phyloP scores from a whole-genome alignment of 805 yeast genomes.

The Monosporozyma solicola region DNA sequence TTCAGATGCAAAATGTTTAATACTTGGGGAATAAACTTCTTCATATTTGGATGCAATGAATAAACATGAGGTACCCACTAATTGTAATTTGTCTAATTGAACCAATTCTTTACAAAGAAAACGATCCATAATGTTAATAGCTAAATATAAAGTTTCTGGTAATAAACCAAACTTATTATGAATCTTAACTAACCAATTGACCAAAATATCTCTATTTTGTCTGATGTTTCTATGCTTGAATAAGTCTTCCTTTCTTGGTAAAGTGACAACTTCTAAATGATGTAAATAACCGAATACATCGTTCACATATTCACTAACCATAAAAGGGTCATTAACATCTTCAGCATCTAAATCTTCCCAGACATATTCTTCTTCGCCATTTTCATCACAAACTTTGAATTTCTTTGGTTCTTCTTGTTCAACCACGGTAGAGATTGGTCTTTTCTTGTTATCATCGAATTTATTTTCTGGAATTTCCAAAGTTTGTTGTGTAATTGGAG shows the following conservation, averaged over 20 bases:
- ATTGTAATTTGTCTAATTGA: slow-evolving; percentile 71
- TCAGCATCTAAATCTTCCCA: slow-evolving; percentile 79
- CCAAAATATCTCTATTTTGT: slow-evolving; percentile 59
- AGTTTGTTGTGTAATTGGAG: background rate
- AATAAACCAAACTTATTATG: slow-evolving; percentile 74
- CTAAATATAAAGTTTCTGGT: slow-evolving; percentile 80
- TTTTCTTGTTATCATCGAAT: slow-evolving; percentile 24
- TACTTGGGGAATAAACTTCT: slow-evolving; percentile 85
- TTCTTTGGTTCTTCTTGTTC: slow-evolving; percentile 29
- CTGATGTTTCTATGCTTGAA: slow-evolving; percentile 36
- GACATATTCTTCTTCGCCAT: slow-evolving; percentile 31
- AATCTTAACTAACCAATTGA: slow-evolving; percentile 92
- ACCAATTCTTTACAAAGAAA: slow-evolving; percentile 71
- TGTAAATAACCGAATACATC: slow-evolving; percentile 79
- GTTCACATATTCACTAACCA: slow-evolving; percentile 88
- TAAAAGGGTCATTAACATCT: slow-evolving; percentile 70
- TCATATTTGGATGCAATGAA: slow-evolving; percentile 91
- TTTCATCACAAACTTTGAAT: slow-evolving; percentile 25
- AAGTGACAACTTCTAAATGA: slow-evolving; percentile 59
- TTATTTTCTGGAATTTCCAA: slow-evolving; percentile 1
- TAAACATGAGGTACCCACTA: slow-evolving; percentile 77
- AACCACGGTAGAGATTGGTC: slow-evolving; percentile 29
- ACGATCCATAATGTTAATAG: slow-evolving; percentile 81
- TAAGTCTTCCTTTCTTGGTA: slow-evolving; percentile 43
- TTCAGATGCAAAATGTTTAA: slow-evolving; percentile 75